Conservation (phyloP, 2,329 filamentous ascomycete genomes). For the Zasmidium cellare region DNA sequence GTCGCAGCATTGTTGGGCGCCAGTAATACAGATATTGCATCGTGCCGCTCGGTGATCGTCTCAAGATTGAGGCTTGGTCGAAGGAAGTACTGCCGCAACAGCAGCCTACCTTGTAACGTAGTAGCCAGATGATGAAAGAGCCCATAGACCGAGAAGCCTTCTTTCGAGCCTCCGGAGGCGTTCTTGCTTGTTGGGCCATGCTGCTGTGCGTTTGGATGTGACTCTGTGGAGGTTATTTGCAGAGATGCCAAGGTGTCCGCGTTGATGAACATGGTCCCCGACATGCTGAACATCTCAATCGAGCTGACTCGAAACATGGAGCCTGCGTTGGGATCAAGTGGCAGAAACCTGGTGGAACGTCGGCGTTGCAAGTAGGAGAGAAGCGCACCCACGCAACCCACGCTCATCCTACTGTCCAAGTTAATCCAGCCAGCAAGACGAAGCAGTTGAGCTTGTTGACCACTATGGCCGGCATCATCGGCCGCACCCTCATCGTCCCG, state of each 20-base stretch:
- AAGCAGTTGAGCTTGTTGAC: slow-evolving; percentile 64
- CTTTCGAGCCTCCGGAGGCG: slow-evolving; percentile 63
- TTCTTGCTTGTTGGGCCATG: slow-evolving; percentile 64
- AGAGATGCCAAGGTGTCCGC: slow-evolving; percentile 77
- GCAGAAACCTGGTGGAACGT: slow-evolving; percentile 62
- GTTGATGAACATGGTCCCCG: slow-evolving; percentile 72
- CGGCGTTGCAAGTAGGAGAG: slow-evolving; percentile 75
- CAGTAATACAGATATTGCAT: slow-evolving; percentile 66
- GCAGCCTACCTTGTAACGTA: slow-evolving; percentile 75
- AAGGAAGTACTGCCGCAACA: slow-evolving; percentile 77
- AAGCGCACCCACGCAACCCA: slow-evolving; percentile 84
- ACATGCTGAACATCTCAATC: slow-evolving; percentile 74
- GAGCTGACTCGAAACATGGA: slow-evolving; percentile 60
- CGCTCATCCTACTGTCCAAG: slow-evolving; percentile 70
- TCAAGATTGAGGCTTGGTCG: slow-evolving; percentile 70
- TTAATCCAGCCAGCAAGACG: slow-evolving; percentile 71
- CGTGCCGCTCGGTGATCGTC: slow-evolving; percentile 70
- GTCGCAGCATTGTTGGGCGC: slow-evolving; percentile 64
- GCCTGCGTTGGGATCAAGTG: slow-evolving; percentile 57
- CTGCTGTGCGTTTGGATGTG: slow-evolving; percentile 77
- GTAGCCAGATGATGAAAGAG: slow-evolving; percentile 73
- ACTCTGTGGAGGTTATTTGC: slow-evolving; percentile 81
- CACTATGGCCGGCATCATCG: slow-evolving; percentile 48
- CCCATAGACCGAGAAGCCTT: slow-evolving; percentile 80
- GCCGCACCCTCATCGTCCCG: slow-evolving; percentile 40